Conservation (phyloP, 805 yeast genomes). For the Candida krabiensis region DNA sequence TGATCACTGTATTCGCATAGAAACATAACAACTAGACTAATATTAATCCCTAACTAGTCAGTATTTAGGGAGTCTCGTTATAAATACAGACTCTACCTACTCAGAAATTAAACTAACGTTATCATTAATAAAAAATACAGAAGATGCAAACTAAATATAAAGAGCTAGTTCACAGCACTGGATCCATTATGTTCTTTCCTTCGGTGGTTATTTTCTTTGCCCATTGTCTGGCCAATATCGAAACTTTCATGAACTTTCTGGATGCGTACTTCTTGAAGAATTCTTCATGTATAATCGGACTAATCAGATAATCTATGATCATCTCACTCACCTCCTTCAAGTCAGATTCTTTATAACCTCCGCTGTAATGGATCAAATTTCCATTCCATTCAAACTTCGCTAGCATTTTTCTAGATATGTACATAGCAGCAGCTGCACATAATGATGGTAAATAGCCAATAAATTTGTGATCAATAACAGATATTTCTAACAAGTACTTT, state of each 20-base stretch:
- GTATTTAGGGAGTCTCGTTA: no score
- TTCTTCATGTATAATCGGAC: constrained; percentile 87
- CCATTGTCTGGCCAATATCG: constrained; percentile 80
- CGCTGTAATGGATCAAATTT: constrained; percentile 86
- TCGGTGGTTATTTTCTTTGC: constrained; percentile 60
- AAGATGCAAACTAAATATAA: constrained; percentile 5
- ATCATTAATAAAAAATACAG: constrained; percentile 6
- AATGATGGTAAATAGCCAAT: constrained; percentile 73
- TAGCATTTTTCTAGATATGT: constrained; percentile 70
- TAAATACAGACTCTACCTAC: no score
- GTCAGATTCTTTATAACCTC: constrained; percentile 78
- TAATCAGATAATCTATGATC: constrained; percentile 72
- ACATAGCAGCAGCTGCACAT: constrained; percentile 88
- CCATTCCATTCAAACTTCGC: constrained; percentile 75
- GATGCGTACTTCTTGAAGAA: constrained; percentile 92
- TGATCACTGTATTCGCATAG: no score
- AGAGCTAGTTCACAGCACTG: constrained; percentile 22
- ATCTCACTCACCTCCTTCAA: constrained; percentile 70
- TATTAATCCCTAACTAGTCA: no score
- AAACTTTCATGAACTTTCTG: constrained; percentile 83
- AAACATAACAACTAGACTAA: no score
- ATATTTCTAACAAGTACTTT: constrained; percentile 76
- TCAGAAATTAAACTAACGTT: no score
- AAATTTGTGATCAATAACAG: constrained; percentile 73
- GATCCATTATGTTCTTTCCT: constrained; percentile 42